Percentiles rank a stretch among this genome's conserved stretches.
Evolutionary conservation across 306 rosid genomes (phyloP).

Genomic region (Medicago lupulina): DNA sequence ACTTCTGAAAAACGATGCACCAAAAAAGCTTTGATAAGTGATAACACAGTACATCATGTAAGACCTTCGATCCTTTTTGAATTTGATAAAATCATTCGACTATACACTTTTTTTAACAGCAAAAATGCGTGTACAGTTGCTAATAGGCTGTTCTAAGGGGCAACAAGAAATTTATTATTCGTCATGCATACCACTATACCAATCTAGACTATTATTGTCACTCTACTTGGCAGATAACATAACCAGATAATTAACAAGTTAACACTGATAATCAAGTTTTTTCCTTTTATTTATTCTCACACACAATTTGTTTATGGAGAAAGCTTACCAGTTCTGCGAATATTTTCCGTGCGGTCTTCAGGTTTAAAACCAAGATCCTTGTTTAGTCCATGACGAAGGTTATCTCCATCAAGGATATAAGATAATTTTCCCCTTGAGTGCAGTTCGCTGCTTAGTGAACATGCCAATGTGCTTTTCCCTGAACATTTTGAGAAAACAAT

Average conservation of each 20-base stretch:
- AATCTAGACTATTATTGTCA: constrained; percentile 27
- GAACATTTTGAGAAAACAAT: constrained; percentile 41
- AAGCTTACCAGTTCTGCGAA: constrained; percentile 82
- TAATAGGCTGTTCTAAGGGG: constrained; percentile 33
- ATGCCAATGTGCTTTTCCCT: constrained; percentile 93
- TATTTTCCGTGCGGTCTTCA: constrained; percentile 83
- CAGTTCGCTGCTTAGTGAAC: constrained; percentile 70
- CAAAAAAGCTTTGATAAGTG: background rate
- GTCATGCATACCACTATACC: constrained; percentile 13
- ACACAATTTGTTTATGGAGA: constrained; percentile 18
- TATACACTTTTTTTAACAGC: background rate
- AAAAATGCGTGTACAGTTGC: constrained; percentile 2
- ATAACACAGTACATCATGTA: background rate
- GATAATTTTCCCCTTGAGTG: constrained; percentile 70
- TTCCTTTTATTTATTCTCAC: constrained; percentile 9
- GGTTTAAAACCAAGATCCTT: constrained; percentile 76
- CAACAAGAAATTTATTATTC: constrained; percentile 28
- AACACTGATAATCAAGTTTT: constrained; percentile 17
- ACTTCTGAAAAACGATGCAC: constrained; percentile 13
- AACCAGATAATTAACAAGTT: constrained; percentile 14
- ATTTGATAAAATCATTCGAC: constrained; percentile 17
- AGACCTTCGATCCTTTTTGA: constrained; percentile 12
- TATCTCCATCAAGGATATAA: constrained; percentile 88
- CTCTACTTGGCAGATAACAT: constrained; percentile 18
- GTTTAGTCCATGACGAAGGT: constrained; percentile 87